Evolutionary conservation across 495 filamentous ascomycete genomes (phyloP).

Genomic region (Podospora pseudoanserina): DNA sequence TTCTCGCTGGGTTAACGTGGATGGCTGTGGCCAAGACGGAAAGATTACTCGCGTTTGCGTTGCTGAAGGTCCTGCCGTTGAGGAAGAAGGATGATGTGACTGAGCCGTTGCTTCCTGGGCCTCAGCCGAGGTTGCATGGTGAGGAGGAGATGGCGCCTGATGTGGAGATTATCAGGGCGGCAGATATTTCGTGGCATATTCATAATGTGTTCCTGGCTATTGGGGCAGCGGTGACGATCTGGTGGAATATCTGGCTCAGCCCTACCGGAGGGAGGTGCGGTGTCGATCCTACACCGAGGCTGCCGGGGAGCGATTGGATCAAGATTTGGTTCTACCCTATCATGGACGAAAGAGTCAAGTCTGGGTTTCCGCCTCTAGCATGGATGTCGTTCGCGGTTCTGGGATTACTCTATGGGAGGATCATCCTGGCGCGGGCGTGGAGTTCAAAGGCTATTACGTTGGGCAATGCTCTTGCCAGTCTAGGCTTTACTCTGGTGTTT

Average conservation of each 20-base stretch:
- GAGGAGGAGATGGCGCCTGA: constrained; percentile 19
- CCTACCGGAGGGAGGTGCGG: constrained; percentile 30
- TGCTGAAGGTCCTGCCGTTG: constrained; percentile 23
- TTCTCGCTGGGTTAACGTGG: constrained; percentile 33
- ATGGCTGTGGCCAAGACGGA: constrained; percentile 25
- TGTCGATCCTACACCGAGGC: constrained; percentile 4
- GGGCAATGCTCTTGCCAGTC: constrained; percentile 23
- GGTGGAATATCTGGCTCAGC: constrained; percentile 37
- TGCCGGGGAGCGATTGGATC: constrained; percentile 16
- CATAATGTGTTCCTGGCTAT: constrained; percentile 28
- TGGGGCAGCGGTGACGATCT: constrained; percentile 27
- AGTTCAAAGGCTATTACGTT: constrained; percentile 19
- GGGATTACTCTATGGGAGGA: constrained; percentile 35
- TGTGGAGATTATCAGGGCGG: constrained; percentile 25
- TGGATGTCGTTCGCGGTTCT: constrained; percentile 38
- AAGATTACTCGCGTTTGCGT: constrained; percentile 15
- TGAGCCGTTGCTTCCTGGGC: constrained; percentile 22
- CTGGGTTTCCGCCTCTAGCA: constrained; percentile 33
- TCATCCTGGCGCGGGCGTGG: constrained; percentile 30
- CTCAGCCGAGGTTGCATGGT: background rate
- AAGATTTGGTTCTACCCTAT: constrained; percentile 31
- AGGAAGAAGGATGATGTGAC: constrained; percentile 19
- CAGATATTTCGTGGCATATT: constrained; percentile 31
- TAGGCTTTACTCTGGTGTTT: constrained; percentile 23
- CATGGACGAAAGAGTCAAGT: constrained; percentile 16